Percentiles rank a stretch among this genome's conserved stretches.
phyloP scores from a whole-genome alignment of 2,329 filamentous ascomycete species.

The Emydomyces testavorans region DNA sequence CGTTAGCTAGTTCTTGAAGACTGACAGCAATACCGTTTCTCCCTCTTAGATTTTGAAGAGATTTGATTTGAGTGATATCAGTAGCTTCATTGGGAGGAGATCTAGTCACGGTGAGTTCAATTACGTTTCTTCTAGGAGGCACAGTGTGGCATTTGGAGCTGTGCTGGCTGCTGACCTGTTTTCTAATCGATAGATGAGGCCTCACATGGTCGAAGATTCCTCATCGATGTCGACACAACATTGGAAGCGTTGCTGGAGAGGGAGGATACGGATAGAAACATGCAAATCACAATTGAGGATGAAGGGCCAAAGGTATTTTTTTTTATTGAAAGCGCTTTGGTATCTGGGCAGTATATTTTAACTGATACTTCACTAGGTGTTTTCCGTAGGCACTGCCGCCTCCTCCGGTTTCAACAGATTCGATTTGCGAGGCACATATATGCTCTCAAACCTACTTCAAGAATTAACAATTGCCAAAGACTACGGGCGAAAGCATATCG shows the following conservation, averaged over 20 bases:
- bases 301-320: conserved; percentile 69
- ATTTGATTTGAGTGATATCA: conserved; percentile 29
- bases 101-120: conserved; percentile 35
- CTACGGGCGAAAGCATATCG: conserved; percentile 76
- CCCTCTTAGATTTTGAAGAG: conserved; percentile 26
- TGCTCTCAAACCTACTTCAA: conserved; percentile 91
- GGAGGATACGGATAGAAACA: conserved; percentile 88
- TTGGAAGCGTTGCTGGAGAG: conserved; percentile 66
- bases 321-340: conserved; percentile 15
- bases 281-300: conserved; percentile 97
- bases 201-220: conserved; percentile 62
- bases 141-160: background rate
- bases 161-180: background rate
- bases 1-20: conserved; percentile 12
- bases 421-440: conserved; percentile 90
- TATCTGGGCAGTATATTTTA: background rate
- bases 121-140: background rate
- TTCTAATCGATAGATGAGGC: conserved; percentile 52
- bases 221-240: conserved; percentile 76
- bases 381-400: conserved; percentile 70
- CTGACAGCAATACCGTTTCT: background rate
- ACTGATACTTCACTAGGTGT: conserved; percentile 43
- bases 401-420: conserved; percentile 80
- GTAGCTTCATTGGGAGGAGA: conserved; percentile 30
- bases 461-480: conserved; percentile 88